A percentile compares a stretch with the other conserved stretches of the same genome.
phyloP scores from a whole-genome alignment of 2,329 filamentous ascomycete genomes.

The Tricladium varicosporioides region DNA sequence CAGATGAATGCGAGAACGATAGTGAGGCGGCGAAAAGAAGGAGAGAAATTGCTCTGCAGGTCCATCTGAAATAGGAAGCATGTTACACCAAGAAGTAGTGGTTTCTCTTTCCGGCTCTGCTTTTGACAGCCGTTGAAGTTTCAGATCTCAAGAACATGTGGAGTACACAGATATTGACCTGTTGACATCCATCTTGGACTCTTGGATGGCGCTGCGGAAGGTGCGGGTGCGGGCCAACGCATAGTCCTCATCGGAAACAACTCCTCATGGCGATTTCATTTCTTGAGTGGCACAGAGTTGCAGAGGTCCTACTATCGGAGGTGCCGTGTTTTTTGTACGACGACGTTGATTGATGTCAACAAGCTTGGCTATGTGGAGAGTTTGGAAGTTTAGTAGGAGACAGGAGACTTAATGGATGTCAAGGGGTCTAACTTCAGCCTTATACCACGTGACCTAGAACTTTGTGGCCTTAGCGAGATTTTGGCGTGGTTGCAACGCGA shows the following conservation, averaged over 20 bases:
- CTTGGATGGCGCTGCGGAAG: conserved; percentile 22
- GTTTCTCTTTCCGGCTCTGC: conserved; percentile 6
- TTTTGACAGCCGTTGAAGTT: conserved; percentile 29
- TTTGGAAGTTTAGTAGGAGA: background rate
- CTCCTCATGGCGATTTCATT: conserved; percentile 18
- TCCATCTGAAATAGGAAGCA: conserved; percentile 10
- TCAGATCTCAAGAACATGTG: conserved; percentile 33
- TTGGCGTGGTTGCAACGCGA: background rate
- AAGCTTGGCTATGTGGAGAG: background rate
- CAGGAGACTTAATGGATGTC: background rate
- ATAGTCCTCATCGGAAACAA: conserved; percentile 19
- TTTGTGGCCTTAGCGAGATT: background rate
- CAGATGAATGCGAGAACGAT: background rate
- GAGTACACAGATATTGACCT: conserved; percentile 20
- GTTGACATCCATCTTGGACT: conserved; percentile 17
- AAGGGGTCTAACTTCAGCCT: background rate
- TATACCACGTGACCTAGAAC: background rate
- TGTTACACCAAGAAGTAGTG: conserved; percentile 4
- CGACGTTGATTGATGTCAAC: conserved; percentile 3
- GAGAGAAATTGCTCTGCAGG: conserved; percentile 6
- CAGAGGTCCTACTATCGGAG: background rate
- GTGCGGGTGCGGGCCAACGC: conserved; percentile 22
- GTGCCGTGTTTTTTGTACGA: background rate
- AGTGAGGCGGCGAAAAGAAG: background rate
- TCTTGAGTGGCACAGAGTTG: conserved; percentile 1